These are phyloP conservation scores for Backusella parvicylindrica DNA, from an alignment of 192 early-diverging fungal genomes.

Conservation along the genomic window DNA sequence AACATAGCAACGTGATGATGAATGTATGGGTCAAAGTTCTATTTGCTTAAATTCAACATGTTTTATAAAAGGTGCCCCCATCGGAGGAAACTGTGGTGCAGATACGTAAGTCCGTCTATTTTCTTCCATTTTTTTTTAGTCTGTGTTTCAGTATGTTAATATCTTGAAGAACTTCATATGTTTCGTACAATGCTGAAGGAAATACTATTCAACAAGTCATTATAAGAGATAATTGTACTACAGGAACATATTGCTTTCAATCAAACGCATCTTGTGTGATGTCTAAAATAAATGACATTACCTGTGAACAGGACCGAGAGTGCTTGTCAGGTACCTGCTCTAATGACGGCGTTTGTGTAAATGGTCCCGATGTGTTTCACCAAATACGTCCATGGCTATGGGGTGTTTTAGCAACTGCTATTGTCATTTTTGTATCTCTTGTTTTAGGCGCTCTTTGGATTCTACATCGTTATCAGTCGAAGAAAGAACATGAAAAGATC, in stretches of 20 bases:
- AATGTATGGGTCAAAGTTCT: conserved; percentile 20
- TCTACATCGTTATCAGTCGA: conserved; percentile 35
- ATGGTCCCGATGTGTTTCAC: conserved; percentile 32
- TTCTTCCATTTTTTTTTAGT: neutral
- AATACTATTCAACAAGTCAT: conserved; percentile 14
- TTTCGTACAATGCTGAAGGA: conserved; percentile 20
- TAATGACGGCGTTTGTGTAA: conserved; percentile 15
- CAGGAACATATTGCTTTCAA: conserved; percentile 20
- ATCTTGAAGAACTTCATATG: conserved; percentile 17
- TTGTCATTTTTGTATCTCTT: conserved; percentile 28
- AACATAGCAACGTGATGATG: conserved; percentile 34
- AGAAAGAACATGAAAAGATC: conserved; percentile 34
- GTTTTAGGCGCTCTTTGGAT: conserved; percentile 23
- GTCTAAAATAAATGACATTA: conserved; percentile 2
- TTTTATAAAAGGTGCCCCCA: conserved; percentile 26
- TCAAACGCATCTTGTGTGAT: conserved; percentile 9
- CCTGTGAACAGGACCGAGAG: conserved; percentile 33
- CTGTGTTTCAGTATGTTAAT: neutral
- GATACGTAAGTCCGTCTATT: conserved; percentile 23
- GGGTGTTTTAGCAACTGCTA: conserved; percentile 22
- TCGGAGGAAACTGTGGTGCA: conserved; percentile 25
- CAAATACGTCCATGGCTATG: conserved; percentile 22
- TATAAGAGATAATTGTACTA: conserved; percentile 35
- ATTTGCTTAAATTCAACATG: conserved; percentile 37
- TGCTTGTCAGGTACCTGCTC: conserved; percentile 27